These are phyloP conservation scores for Tricholoma sp. DNA, from an alignment of 768 basidiomycete genomes.

Conservation along the genomic window DNA sequence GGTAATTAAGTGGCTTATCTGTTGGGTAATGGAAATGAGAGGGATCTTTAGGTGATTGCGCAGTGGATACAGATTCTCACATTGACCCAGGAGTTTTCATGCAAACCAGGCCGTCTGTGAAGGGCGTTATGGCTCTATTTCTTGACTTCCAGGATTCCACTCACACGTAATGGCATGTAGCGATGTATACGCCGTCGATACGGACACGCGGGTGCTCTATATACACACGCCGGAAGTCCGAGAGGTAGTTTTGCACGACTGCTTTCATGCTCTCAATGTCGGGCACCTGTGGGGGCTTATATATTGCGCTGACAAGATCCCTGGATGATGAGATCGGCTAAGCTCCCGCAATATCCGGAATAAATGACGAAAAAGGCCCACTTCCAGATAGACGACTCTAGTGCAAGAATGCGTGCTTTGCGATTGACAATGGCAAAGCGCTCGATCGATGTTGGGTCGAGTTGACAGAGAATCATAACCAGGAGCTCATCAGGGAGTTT, in stretches of 20 bases:
- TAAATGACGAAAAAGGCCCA: constrained; percentile 22
- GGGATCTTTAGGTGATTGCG: not conserved
- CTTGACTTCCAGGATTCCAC: constrained; percentile 15
- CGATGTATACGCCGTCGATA: constrained; percentile 86
- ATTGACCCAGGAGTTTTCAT: constrained; percentile 86
- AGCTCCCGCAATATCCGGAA: not conserved
- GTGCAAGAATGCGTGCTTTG: constrained; percentile 67
- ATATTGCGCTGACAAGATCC: constrained; percentile 56
- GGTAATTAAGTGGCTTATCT: constrained; percentile 84
- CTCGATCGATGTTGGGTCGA: constrained; percentile 69
- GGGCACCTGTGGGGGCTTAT: constrained; percentile 72
- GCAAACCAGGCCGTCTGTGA: constrained; percentile 62
- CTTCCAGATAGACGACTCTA: constrained; percentile 78
- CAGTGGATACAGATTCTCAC: constrained; percentile 35
- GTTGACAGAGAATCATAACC: constrained; percentile 54
- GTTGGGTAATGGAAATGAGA: constrained; percentile 8
- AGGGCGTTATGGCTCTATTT: not conserved
- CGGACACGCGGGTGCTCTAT: constrained; percentile 84
- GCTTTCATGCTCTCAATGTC: constrained; percentile 42
- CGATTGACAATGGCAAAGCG: constrained; percentile 71
- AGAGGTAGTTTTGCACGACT: constrained; percentile 47
- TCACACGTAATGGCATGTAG: constrained; percentile 85
- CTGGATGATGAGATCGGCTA: constrained; percentile 29
- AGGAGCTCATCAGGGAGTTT: constrained; percentile 75
- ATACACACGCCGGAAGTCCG: constrained; percentile 70